These are phyloP conservation scores for Colletotrichum australisinense DNA, from an alignment of 2,329 filamentous ascomycete genomes.

Conservation along the genomic window DNA sequence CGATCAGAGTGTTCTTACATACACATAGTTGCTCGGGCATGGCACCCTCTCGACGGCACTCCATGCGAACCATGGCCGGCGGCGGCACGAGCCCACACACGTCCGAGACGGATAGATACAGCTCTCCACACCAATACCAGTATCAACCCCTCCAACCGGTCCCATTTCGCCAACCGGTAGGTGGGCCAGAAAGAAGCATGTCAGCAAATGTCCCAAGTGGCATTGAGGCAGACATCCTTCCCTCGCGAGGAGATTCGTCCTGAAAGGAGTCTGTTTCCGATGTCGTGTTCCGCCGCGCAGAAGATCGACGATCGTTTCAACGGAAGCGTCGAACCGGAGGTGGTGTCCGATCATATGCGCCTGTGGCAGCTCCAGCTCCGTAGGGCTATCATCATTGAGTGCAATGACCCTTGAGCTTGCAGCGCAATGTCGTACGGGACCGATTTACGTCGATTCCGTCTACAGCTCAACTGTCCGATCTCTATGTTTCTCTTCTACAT, in stretches of 20 bases:
- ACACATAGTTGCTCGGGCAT: background rate
- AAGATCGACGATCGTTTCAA: constrained; percentile 16
- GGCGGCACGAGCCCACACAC: constrained; percentile 1
- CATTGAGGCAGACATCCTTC: background rate
- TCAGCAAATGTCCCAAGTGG: background rate
- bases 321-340: background rate
- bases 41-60: constrained; percentile 3
- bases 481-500: background rate
- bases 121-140: constrained; percentile 13
- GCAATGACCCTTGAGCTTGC: background rate
- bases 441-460: background rate
- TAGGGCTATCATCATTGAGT: constrained; percentile 3
- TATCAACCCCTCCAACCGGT: background rate
- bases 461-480: background rate
- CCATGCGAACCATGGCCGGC: constrained; percentile 11
- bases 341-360: background rate
- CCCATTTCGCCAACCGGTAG: background rate
- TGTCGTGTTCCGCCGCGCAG: background rate
- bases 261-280: background rate
- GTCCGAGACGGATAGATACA: constrained; percentile 7
- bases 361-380: background rate
- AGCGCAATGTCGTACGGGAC: background rate
- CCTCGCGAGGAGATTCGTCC: background rate
- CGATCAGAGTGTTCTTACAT: background rate
- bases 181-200: background rate